A percentile compares a stretch with the other conserved stretches of the same genome.
These are phyloP conservation scores for Talaromyces borbonicus DNA, from an alignment of 495 filamentous ascomycete species.

Conservation along the genomic window DNA sequence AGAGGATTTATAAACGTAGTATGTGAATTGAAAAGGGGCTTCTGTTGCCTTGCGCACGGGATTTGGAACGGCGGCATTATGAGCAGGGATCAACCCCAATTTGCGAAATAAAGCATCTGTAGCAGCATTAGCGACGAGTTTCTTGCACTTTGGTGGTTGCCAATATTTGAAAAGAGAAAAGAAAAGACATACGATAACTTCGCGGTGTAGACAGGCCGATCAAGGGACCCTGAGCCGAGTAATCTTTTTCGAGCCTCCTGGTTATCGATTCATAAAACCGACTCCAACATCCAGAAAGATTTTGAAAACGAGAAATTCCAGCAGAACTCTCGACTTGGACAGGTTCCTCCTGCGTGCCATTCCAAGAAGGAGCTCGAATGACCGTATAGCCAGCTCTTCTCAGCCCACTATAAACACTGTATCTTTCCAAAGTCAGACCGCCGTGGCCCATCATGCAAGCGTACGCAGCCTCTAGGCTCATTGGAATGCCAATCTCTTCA, in stretches of 20 bases:
- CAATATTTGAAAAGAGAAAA: too few species aligned
- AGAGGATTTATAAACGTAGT: slow-evolving; percentile 71
- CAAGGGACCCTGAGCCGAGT: slow-evolving; percentile 48
- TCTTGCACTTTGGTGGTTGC: too few species aligned
- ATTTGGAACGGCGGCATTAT: slow-evolving; percentile 44
- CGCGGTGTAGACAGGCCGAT: slow-evolving; percentile 69
- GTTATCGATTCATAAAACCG: slow-evolving; percentile 4
- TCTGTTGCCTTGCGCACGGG: slow-evolving; percentile 11
- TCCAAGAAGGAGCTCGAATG: slow-evolving; percentile 52
- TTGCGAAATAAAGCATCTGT: slow-evolving; percentile 61
- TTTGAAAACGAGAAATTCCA: background rate
- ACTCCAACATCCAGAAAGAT: slow-evolving; percentile 1
- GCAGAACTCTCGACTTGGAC: background rate
- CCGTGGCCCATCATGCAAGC: slow-evolving; percentile 60
- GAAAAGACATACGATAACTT: slow-evolving; percentile 46
- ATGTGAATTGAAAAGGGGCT: slow-evolving; percentile 58
- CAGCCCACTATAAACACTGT: slow-evolving; percentile 74
- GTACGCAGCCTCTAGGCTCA: slow-evolving; percentile 87
- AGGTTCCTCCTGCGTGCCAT: slow-evolving; percentile 18
- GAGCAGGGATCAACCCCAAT: slow-evolving; percentile 62
- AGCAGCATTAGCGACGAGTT: slow-evolving; percentile 1
- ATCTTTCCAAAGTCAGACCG: slow-evolving; percentile 66
- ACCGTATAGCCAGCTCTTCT: slow-evolving; percentile 78
- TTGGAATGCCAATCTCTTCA: slow-evolving; percentile 56
- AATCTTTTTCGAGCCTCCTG: slow-evolving; percentile 3